Evolutionary conservation across 352 stramenopile species (phyloP), one percentile per base, ranked within the genome.

Genomic region (Phytopythium litorale): DNA sequence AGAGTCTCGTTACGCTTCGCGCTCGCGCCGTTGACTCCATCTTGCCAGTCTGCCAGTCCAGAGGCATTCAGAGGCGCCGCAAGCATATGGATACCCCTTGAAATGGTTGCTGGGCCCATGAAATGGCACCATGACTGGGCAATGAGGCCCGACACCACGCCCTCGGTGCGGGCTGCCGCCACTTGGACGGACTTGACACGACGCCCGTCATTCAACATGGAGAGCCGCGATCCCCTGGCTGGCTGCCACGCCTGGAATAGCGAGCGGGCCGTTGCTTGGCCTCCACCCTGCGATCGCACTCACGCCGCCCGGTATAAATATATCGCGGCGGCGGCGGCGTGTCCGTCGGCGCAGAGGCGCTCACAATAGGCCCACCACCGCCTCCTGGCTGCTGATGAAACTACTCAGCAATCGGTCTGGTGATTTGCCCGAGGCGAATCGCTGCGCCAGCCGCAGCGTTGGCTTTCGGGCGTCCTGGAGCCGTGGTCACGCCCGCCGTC

Each of bases 381-480:
- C 21, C 51, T 45, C 35, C 30, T 57, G 30, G 30, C 4, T 23
- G 28, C 8, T 28, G 51, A 12, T 21, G 52, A 48, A 58, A 58
- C 52, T 32, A 25, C 52, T 38, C 52, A n/a, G 45, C 25, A n/a
- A 42, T 58, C 52, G 35, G 19, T 48, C 33, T 4, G 1, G 52
- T 23, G 35, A 48, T 46, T 58, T 48, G 52, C 32, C 13, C 4
- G n/a, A 38, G 33, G 52, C 32, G 46, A 35, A 23, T 35, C 23
- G 46, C 46, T n/a, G 25, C 23, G 18, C 18, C 21, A 25, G 46
- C 13, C 5, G 1, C 25, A 45, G 52, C n/a, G 33, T 28, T 25
- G 52, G 52, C 52, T 58, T 58, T 35, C 52, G 52, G 33, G 45
- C 19, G 4, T 28, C 18, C 52, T 12, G 35, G 33, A 58, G 38